phyloP scores from a whole-genome alignment of 768 basidiomycete species.

The Polyporus arcularius region DNA sequence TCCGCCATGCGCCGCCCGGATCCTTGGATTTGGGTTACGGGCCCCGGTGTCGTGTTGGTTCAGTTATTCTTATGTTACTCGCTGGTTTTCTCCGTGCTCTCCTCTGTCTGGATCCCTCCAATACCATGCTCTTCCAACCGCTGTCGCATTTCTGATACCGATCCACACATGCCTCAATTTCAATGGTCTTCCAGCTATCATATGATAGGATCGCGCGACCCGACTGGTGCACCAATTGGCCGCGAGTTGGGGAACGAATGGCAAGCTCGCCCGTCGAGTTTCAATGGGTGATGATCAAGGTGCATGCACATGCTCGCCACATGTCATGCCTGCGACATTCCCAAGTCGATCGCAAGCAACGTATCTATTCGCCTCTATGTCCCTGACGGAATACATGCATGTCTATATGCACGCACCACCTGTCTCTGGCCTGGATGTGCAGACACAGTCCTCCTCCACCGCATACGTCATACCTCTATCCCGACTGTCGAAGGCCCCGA shows the following conservation, averaged over 20 bases:
- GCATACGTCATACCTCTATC: neutral
- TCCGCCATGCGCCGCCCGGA: neutral
- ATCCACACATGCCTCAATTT: neutral
- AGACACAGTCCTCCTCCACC: too few relatives aligned
- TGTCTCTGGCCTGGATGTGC: too few relatives aligned
- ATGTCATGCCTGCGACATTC: neutral
- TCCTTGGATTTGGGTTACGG: conserved; percentile 10
- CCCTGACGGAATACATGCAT: too few relatives aligned
- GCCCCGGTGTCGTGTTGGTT: conserved; percentile 1
- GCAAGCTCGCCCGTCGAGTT: neutral
- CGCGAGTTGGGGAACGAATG: neutral
- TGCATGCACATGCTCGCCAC: neutral
- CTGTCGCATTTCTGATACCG: neutral
- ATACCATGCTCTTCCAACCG: neutral
- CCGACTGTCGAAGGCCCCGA: neutral
- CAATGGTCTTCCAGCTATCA: neutral
- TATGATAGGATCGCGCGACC: too few relatives aligned
- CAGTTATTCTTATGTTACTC: conserved; percentile 11
- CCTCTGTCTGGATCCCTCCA: neutral
- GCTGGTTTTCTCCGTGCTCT: neutral
- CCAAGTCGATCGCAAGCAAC: neutral
- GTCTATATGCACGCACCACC: too few relatives aligned
- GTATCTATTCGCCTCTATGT: too few relatives aligned
- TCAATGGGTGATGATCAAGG: neutral
- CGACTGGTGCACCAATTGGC: neutral